phyloP scores from a whole-genome alignment of 306 rosid species.

The Quercus alba region DNA sequence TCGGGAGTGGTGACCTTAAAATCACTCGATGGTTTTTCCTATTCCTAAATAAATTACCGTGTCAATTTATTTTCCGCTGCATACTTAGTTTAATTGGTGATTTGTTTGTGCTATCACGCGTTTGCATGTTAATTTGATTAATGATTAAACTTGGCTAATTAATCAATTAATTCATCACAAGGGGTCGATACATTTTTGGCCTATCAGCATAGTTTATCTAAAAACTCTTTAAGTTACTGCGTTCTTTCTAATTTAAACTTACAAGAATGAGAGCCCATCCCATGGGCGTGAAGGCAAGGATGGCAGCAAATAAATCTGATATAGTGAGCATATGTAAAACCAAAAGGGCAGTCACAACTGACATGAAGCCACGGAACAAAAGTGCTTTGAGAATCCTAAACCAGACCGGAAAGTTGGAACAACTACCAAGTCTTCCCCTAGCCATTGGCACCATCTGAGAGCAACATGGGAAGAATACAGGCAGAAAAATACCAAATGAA shows the following conservation, averaged over 20 bases:
- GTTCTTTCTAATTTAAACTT: constrained; percentile 21
- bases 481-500: constrained; percentile 9
- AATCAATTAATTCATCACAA: too few species aligned
- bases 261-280: constrained; percentile 94
- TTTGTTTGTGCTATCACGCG: too few species aligned
- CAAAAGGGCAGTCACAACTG: constrained; percentile 78
- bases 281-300: constrained; percentile 86
- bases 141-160: too few species aligned
- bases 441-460: constrained; percentile 87
- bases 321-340: constrained; percentile 78
- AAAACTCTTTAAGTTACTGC: neutral
- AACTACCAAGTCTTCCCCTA: constrained; percentile 62
- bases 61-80: too few species aligned
- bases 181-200: too few species aligned
- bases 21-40: too few species aligned
- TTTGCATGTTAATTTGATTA: too few species aligned
- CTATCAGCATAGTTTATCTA: neutral
- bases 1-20: too few species aligned
- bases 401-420: constrained; percentile 76
- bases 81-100: too few species aligned
- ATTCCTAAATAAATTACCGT: too few species aligned
- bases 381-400: constrained; percentile 88
- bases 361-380: constrained; percentile 79
- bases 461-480: constrained; percentile 18
- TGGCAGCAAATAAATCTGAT: constrained; percentile 81